These are phyloP conservation scores for Phytophthora cactorum DNA, from an alignment of 352 stramenopile species.

Conservation along the genomic window DNA sequence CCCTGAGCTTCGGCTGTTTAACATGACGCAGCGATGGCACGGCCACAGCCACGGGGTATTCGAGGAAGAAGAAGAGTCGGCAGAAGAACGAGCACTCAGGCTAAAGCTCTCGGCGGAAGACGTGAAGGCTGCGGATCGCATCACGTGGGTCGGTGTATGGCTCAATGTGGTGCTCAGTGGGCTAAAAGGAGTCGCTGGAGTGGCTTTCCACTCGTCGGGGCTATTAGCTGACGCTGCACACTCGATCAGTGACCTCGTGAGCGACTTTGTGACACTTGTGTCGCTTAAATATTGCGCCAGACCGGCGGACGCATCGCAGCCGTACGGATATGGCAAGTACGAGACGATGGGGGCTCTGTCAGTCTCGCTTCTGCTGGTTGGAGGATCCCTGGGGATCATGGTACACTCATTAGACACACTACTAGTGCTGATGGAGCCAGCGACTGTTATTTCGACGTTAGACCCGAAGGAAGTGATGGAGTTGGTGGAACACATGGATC, in stretches of 20 bases:
- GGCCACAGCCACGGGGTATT: conserved; percentile 47
- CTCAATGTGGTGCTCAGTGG: conserved; percentile 71
- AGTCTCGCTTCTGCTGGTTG: conserved; percentile 68
- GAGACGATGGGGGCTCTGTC: conserved; percentile 73
- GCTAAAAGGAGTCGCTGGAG: conserved; percentile 72
- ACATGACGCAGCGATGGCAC: conserved; percentile 32
- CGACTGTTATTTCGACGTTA: conserved; percentile 23
- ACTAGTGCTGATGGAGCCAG: conserved; percentile 50
- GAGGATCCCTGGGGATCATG: conserved; percentile 70
- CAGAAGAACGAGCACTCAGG: conserved; percentile 31
- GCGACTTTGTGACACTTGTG: conserved; percentile 94
- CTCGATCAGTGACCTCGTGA: conserved; percentile 94
- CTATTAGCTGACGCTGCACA: conserved; percentile 95
- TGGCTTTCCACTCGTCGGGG: conserved; percentile 84
- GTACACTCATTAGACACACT: conserved; percentile 72
- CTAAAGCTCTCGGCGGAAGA: conserved; percentile 43
- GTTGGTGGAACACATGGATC: conserved; percentile 37
- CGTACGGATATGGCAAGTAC: conserved; percentile 83
- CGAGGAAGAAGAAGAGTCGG: conserved; percentile 37
- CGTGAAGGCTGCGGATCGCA: conserved; percentile 54
- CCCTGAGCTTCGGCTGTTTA: conserved; percentile 11
- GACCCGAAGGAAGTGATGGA: conserved; percentile 36
- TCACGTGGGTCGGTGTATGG: conserved; percentile 79
- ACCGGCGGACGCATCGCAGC: conserved; percentile 91
- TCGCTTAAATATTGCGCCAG: conserved; percentile 89